phyloP scores from a whole-genome alignment of 2,329 filamentous ascomycete genomes.

The Periconia sp. region DNA sequence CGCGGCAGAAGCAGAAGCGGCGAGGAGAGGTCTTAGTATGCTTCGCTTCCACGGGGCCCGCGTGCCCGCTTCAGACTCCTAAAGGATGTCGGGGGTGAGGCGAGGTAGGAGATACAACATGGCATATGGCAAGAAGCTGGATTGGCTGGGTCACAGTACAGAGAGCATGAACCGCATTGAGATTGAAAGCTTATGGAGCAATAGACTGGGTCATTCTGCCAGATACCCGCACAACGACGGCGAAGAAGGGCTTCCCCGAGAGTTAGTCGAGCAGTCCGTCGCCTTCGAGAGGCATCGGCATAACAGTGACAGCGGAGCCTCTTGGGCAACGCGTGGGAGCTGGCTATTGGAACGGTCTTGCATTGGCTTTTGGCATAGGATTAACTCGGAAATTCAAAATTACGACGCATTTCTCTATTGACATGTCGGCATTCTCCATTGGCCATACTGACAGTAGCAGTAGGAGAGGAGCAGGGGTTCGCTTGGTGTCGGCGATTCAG shows the following conservation, averaged over 20 bases:
- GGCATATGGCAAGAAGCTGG: constrained; percentile 27
- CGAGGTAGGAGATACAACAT: constrained; percentile 18
- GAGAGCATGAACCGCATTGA: constrained; percentile 37
- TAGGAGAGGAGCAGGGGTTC: constrained; percentile 36
- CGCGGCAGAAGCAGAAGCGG: constrained; percentile 18
- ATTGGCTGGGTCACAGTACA: constrained; percentile 35
- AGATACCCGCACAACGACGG: constrained; percentile 17
- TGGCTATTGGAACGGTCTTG: constrained; percentile 34
- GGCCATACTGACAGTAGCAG: constrained; percentile 30
- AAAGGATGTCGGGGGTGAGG: constrained; percentile 33
- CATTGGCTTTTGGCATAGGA: constrained; percentile 37
- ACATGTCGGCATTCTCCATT: constrained; percentile 30
- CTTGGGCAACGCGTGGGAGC: constrained; percentile 23
- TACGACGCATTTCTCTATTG: constrained; percentile 37
- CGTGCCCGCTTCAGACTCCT: constrained; percentile 28
- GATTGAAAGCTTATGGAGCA: constrained; percentile 35
- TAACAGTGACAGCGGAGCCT: constrained; percentile 17
- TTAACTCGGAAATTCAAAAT: constrained; percentile 42
- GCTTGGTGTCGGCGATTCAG: constrained; percentile 32
- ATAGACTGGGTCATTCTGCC: constrained; percentile 6
- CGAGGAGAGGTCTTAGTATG: constrained; percentile 27
- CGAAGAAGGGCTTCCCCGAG: constrained; percentile 32
- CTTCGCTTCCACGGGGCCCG: constrained; percentile 26
- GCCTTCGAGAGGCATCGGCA: constrained; percentile 19
- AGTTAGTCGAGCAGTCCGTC: constrained; percentile 26